A percentile compares a stretch with the other conserved stretches of the same genome.
Evolutionary conservation across 129 eudicot genomes (phyloP).

Genomic region (Glebionis coronaria): DNA sequence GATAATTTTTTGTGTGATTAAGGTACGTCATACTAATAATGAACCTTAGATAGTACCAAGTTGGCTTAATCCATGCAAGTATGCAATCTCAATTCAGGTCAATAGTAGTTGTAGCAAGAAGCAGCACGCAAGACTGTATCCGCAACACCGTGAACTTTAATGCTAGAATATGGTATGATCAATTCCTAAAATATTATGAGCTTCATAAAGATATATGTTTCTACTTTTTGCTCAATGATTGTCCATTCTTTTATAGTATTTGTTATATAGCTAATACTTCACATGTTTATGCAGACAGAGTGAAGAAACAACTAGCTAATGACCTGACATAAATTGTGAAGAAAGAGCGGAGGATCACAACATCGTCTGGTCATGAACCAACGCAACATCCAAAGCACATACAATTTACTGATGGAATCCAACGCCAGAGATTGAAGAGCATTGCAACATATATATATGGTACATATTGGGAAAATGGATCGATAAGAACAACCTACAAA

Average conservation of each 20-base stretch:
- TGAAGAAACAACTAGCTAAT: neutral
- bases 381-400: neutral
- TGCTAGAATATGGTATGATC: constrained; percentile 39
- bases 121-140: neutral
- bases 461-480: neutral
- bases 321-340: neutral
- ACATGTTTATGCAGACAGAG: neutral
- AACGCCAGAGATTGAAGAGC: constrained; percentile 2
- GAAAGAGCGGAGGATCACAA: neutral
- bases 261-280: neutral
- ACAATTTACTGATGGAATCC: neutral
- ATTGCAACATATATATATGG: neutral
- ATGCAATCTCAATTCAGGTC: too few relatives aligned
- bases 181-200: constrained; percentile 12
- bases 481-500: neutral
- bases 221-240: neutral
- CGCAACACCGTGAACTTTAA: constrained; percentile 33
- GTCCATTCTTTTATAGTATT: neutral
- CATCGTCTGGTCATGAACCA: neutral
- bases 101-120: neutral
- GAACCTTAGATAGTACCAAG: too few relatives aligned
- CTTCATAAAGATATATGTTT: neutral
- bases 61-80: too few relatives aligned
- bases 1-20: too few relatives aligned
- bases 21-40: too few relatives aligned